These are phyloP conservation scores for Cudoniella acicularis DNA, from an alignment of 495 filamentous ascomycete genomes.

Conservation along the genomic window DNA sequence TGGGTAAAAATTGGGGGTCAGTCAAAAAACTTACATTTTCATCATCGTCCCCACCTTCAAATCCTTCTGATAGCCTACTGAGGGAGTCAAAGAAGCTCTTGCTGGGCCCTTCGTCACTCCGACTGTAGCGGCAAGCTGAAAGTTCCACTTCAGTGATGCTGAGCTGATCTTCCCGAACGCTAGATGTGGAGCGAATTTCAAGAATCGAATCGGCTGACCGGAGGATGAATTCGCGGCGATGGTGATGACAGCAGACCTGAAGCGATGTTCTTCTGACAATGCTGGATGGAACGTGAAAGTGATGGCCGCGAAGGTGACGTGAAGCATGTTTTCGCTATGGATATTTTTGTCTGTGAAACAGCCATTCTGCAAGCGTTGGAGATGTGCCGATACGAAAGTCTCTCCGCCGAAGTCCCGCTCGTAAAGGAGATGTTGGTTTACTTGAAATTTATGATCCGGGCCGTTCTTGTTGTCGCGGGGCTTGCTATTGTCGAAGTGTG, in stretches of 20 bases:
- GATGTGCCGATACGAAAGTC: slow-evolving; percentile 48
- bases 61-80: slow-evolving; percentile 34
- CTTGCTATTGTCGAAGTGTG: neutral
- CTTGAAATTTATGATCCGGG: slow-evolving; percentile 38
- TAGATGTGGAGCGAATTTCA: slow-evolving; percentile 50
- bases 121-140: slow-evolving; percentile 45
- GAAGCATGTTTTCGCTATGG: slow-evolving; percentile 36
- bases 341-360: slow-evolving; percentile 40
- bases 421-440: slow-evolving; percentile 47
- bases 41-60: slow-evolving; percentile 51
- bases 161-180: slow-evolving; percentile 50
- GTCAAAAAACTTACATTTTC: slow-evolving; percentile 39
- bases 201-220: slow-evolving; percentile 34
- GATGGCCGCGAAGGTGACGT: slow-evolving; percentile 49
- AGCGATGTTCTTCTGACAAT: slow-evolving; percentile 38
- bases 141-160: slow-evolving; percentile 49
- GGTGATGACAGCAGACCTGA: slow-evolving; percentile 45
- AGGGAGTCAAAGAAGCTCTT: slow-evolving; percentile 41
- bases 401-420: slow-evolving; percentile 46
- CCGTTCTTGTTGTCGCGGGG: neutral
- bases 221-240: slow-evolving; percentile 31
- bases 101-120: slow-evolving; percentile 44
- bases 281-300: slow-evolving; percentile 48
- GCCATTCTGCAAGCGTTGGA: slow-evolving; percentile 49
- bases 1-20: neutral